Evolutionary conservation across 116 monocot genomes (phyloP).

Genomic region (Posidonia oceanica): DNA sequence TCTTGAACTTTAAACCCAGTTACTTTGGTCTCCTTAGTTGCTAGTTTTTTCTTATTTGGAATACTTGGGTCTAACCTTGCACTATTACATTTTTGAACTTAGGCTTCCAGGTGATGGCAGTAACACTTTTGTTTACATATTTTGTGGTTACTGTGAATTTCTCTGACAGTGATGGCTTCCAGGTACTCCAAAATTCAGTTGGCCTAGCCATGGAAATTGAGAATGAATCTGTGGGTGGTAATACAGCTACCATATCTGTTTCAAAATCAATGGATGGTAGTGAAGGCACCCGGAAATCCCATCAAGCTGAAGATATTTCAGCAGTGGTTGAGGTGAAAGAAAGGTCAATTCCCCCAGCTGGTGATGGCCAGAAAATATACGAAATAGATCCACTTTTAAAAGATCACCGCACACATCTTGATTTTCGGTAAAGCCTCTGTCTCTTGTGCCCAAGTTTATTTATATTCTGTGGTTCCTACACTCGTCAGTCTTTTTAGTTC

Average conservation of each 20-base stretch:
- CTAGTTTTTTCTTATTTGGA: no score
- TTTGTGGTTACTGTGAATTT: not conserved
- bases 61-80: no score
- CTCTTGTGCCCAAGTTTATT: not conserved
- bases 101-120: no score
- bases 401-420: constrained; percentile 63
- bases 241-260: not conserved
- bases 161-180: not conserved
- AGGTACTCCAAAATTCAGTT: constrained; percentile 25
- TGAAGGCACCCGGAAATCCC: not conserved
- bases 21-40: no score
- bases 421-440: constrained; percentile 48
- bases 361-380: constrained; percentile 80
- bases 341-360: constrained; percentile 48
- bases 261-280: constrained; percentile 6
- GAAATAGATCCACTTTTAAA: constrained; percentile 71
- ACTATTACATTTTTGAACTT: no score
- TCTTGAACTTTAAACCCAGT: no score
- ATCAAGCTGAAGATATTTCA: constrained; percentile 3
- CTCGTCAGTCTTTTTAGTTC: no score
- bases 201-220: constrained; percentile 14
- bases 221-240: constrained; percentile 11
- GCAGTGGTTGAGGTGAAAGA: constrained; percentile 16
- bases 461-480: no score
- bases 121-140: not conserved